Conservation (phyloP, 176 grass and related monocot species). For the Carex myosuroides region DNA sequence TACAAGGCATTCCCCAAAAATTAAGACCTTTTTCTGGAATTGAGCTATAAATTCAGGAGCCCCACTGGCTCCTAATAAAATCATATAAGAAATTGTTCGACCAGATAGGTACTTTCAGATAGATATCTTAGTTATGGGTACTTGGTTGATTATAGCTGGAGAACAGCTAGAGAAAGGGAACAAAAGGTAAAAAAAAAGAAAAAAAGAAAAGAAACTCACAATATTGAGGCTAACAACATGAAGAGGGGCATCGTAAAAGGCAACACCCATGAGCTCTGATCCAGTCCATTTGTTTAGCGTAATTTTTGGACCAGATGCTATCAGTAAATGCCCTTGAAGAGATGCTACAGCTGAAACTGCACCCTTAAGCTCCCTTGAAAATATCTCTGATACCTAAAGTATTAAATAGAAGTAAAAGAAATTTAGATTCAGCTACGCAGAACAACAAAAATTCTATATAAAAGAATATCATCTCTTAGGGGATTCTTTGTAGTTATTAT, state of each 20-base stretch:
- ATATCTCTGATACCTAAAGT: slow-evolving; percentile 71
- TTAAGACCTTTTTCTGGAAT: background rate
- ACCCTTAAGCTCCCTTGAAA: slow-evolving; percentile 91
- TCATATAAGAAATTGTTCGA: background rate
- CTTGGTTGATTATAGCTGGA: background rate
- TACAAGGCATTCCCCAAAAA: background rate
- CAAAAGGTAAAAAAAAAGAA: background rate
- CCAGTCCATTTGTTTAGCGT: slow-evolving; percentile 94
- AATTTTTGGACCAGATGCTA: slow-evolving; percentile 94
- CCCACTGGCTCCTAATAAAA: background rate
- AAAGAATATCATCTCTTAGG: background rate
- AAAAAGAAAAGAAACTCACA: slow-evolving; percentile 43
- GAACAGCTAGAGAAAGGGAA: background rate
- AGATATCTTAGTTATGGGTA: background rate
- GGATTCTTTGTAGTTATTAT: slow-evolving; percentile 4
- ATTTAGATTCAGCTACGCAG: background rate
- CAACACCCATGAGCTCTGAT: slow-evolving; percentile 79
- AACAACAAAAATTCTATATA: background rate
- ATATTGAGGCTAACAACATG: slow-evolving; percentile 99
- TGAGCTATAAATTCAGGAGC: background rate
- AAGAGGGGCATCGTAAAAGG: slow-evolving; percentile 96
- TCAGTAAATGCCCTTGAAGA: slow-evolving; percentile 90
- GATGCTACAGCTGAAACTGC: slow-evolving; percentile 90
- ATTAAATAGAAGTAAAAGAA: slow-evolving; percentile 19
- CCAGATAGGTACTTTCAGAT: background rate